Evolutionary conservation across 75 land plant genomes (phyloP).

Genomic region (Chamaecyparis obtusa): DNA sequence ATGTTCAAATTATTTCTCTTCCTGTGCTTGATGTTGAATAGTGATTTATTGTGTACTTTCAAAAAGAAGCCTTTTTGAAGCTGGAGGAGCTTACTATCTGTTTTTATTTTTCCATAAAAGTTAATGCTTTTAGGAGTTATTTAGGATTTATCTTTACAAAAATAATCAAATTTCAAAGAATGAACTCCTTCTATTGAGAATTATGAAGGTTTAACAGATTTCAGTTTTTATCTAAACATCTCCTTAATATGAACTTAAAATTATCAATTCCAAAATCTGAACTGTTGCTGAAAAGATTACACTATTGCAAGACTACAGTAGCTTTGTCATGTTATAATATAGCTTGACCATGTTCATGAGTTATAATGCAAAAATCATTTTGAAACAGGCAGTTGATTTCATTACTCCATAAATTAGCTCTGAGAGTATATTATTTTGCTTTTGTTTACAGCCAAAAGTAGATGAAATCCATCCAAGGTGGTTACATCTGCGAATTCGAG

Average conservation of each 20-base stretch:
- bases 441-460: constrained; percentile 68
- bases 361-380: not conserved
- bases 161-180: not conserved
- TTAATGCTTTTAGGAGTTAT: not conserved
- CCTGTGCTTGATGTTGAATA: not conserved
- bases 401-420: not conserved
- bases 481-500: constrained; percentile 86
- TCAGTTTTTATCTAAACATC: not conserved
- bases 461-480: constrained; percentile 89
- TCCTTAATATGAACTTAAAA: not conserved
- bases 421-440: not conserved
- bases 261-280: not conserved
- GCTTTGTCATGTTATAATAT: not conserved
- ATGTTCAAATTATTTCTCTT: not conserved
- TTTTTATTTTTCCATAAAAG: too few species aligned
- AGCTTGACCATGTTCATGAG: not conserved
- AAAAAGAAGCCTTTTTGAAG: not conserved
- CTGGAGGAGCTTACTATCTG: not conserved
- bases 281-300: not conserved
- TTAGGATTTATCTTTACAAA: not conserved
- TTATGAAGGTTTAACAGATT: not conserved
- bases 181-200: not conserved
- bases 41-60: not conserved
- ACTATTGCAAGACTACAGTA: not conserved
- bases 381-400: not conserved